Base-by-base conservation (phyloP, 805 yeast genomes). In the Peterozyma xylosa region DNA sequence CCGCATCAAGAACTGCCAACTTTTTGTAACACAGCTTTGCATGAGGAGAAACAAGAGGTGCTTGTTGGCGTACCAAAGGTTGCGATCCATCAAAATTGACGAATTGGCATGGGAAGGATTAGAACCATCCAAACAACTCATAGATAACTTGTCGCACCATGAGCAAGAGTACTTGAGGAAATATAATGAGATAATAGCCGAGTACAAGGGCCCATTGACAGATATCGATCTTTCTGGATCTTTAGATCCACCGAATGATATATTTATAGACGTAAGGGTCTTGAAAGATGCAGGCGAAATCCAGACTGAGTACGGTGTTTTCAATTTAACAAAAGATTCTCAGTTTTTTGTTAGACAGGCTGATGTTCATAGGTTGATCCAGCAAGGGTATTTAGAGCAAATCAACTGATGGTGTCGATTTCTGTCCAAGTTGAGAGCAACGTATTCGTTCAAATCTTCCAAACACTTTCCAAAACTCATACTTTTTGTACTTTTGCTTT, bases 281-380 rank as follows among this genome's bases (percentile, higher is more conserved):
- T 63, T 91, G 42, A 85, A 85, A 58, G 95, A 91, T 55, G 97
- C 96, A 0, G 99, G 99, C 1, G 98, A 93, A 58, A 88, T 91
- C 33, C 96, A 90, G 57, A 93, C 99, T 0, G 99, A 91, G 59
- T 91, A 91, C 54, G 99, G 97, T 17, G 96, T 88, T 3, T 89
- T 93, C 66, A 90, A 90, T 54, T 66, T 93, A 50, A 86, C 95
- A 2, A 91, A 90, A 56, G 91, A 91, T 59, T 86, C 96, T 2
- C 98, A 93, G 57, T 90, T 91, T 57, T 91, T 86, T 57, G 97
- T 91, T 15, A 71, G 99, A 46, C 91, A 87, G 52, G 82, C 93
- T 0, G 99, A 93, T 56, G 99, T 93, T 6, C 97, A 91, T 57
- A 68, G 97, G 42, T 69, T 93, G 47, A 86, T 93, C 33, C 96